Percentiles rank a stretch among this genome's conserved stretches.
Evolutionary conservation across 2,329 filamentous ascomycete genomes (phyloP).

Genomic region (Cladosporium sp.): DNA sequence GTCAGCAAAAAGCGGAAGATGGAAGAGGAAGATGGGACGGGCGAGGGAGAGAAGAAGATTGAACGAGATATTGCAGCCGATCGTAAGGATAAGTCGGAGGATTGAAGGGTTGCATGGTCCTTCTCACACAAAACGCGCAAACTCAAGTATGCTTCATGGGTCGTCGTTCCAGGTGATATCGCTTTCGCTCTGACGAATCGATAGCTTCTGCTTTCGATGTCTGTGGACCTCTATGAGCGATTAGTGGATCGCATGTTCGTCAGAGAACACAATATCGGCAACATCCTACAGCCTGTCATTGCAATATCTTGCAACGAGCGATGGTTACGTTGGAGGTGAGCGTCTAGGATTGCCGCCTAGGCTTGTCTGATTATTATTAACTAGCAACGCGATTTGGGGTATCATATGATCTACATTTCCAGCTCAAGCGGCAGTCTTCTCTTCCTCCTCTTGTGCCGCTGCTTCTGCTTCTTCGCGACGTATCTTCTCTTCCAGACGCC

Average conservation of each 20-base stretch:
- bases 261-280: too few species aligned
- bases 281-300: too few species aligned
- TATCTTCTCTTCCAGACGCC: conserved; percentile 42
- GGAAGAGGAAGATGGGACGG: neutral
- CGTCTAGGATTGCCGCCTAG: too few species aligned
- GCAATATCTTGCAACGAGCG: too few species aligned
- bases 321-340: too few species aligned
- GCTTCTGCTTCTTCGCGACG: conserved; percentile 31
- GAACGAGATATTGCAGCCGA: neutral
- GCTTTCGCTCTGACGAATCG: too few species aligned
- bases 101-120: neutral
- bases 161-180: too few species aligned
- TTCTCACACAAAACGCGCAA: too few species aligned
- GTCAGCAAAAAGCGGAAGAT: conserved; percentile 21
- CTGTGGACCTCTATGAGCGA: too few species aligned
- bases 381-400: neutral
- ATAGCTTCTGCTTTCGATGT: too few species aligned
- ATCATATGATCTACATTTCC: neutral
- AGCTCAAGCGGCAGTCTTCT: neutral
- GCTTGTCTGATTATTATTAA: neutral
- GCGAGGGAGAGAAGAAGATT: neutral
- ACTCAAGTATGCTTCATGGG: too few species aligned
- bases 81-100: neutral
- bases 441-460: neutral
- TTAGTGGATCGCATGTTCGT: too few species aligned